These are phyloP conservation scores for Gloeopeniophorella convolvens DNA, from an alignment of 768 basidiomycete genomes.

Conservation along the genomic window DNA sequence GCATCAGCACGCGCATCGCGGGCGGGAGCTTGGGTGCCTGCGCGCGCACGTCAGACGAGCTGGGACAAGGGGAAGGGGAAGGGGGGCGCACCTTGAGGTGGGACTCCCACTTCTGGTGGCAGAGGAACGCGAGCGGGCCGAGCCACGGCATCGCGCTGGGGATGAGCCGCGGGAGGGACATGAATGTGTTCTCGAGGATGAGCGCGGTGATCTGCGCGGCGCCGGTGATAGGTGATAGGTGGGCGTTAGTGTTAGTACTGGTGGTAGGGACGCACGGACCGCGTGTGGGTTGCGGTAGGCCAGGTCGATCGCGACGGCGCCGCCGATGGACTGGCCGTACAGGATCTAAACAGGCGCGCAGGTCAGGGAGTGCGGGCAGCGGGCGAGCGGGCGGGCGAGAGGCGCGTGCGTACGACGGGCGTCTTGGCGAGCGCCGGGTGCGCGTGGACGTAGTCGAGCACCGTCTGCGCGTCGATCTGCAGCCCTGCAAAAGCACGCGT, in stretches of 20 bases:
- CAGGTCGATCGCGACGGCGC: slow-evolving; percentile 87
- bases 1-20: slow-evolving; percentile 69
- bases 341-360: slow-evolving; percentile 43
- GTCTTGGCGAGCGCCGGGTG: slow-evolving; percentile 62
- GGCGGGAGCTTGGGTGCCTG: slow-evolving; percentile 45
- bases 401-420: slow-evolving; percentile 45
- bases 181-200: slow-evolving; percentile 91
- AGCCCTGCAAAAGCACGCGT: slow-evolving; percentile 43
- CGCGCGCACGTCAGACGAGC: slow-evolving; percentile 29
- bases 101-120: slow-evolving; percentile 87
- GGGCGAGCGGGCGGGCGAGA: background rate
- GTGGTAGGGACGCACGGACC: slow-evolving; percentile 32
- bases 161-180: slow-evolving; percentile 76
- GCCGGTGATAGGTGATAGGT: background rate
- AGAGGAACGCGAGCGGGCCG: slow-evolving; percentile 67
- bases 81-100: slow-evolving; percentile 44
- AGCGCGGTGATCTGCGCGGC: slow-evolving; percentile 58
- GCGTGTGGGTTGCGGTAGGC: slow-evolving; percentile 69
- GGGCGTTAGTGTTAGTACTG: background rate
- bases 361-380: too few species aligned
- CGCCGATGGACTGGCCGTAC: slow-evolving; percentile 86
- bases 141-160: slow-evolving; percentile 73
- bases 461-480: slow-evolving; percentile 78
- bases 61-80: slow-evolving; percentile 18
- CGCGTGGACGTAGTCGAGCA: slow-evolving; percentile 62